Evolutionary conservation across 2,329 filamentous ascomycete genomes (phyloP).

Genomic region (Onygenales sp.): DNA sequence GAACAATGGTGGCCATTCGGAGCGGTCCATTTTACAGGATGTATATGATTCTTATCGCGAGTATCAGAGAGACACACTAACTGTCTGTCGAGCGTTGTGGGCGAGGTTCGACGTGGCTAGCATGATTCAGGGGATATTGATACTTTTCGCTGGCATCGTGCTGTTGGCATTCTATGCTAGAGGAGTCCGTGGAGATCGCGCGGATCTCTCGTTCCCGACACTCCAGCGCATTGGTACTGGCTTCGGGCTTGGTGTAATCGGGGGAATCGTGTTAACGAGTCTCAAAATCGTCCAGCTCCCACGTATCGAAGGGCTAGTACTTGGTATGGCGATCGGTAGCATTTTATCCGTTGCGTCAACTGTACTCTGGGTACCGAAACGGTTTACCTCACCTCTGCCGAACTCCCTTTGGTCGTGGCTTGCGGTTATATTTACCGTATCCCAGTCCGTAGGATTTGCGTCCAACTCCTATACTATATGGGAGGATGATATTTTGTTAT

Average conservation of each 20-base stretch:
- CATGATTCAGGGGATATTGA: conserved; percentile 70
- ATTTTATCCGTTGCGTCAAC: conserved; percentile 34
- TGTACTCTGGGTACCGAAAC: conserved; percentile 28
- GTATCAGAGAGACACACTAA: conserved; percentile 72
- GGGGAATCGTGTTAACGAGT: conserved; percentile 17
- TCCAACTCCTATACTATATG: conserved; percentile 98
- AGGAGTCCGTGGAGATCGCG: conserved; percentile 43
- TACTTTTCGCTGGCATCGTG: conserved; percentile 59
- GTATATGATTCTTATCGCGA: conserved; percentile 52
- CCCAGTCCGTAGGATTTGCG: conserved; percentile 86
- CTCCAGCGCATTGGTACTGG: conserved; percentile 44
- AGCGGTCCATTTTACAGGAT: conserved; percentile 28
- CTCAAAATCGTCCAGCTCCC: conserved; percentile 20
- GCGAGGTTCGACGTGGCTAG: conserved; percentile 79
- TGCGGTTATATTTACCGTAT: conserved; percentile 67
- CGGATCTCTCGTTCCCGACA: conserved; percentile 44
- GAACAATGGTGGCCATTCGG: conserved; percentile 24
- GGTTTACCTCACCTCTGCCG: conserved; percentile 49
- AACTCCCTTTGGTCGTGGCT: conserved; percentile 83
- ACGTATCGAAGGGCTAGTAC: conserved; percentile 23
- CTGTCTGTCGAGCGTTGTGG: conserved; percentile 76
- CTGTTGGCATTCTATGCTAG: conserved; percentile 65
- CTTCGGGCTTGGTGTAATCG: conserved; percentile 32
- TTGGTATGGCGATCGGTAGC: conserved; percentile 36
- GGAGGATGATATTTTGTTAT: conserved; percentile 91